Evolutionary conservation across 1,139 yeast species (phyloP), one percentile per base, ranked within the genome.

Genomic region (Pichia sp.): DNA sequence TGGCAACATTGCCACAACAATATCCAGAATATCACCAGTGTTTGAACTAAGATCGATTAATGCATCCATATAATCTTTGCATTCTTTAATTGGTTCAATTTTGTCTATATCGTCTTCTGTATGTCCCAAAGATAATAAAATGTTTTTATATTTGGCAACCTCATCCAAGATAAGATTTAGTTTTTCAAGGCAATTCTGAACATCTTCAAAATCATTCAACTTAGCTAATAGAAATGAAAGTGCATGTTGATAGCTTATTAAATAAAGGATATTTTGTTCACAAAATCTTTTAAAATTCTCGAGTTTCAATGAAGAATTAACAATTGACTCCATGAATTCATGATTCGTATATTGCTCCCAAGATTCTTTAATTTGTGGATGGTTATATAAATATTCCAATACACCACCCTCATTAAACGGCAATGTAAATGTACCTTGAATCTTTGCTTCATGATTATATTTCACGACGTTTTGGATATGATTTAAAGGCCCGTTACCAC

Each of bases 221-320:
- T 76, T 74, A 30, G 82, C 73, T 1, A 82, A 82, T 1, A 89
- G 81, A 29, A 79, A 62, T 6, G 80, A 78, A 55, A 83, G 87
- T 22, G 85, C 73, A 47, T 78, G 76, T 0, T 87, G 85, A 58
- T 85, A 86, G 51, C 79, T 82, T 26, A 78, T 64, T 47, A 87
- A 67, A 56, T 85, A 86, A 37, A 77, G 71, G 61, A 80, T 83
- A 60, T 87, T 95, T 59, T 87, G 95, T 51, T 74, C 74, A 51
- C 85, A 66, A 55, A 71, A 87, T 55, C 75, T 74, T 39, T 73
- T 64, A 61, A 85, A 85, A 39, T 70, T 68, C 9, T 67, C 64
- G 35, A 69, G 63, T 1, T 76, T 73, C 31, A 87, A 66, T 2
- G 72, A 59, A 40, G 79, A 78, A 27, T 67, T 59, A 1, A 85